Evolutionary conservation across 768 basidiomycete genomes (phyloP).

Genomic region (Kwoniella bestiolae): DNA sequence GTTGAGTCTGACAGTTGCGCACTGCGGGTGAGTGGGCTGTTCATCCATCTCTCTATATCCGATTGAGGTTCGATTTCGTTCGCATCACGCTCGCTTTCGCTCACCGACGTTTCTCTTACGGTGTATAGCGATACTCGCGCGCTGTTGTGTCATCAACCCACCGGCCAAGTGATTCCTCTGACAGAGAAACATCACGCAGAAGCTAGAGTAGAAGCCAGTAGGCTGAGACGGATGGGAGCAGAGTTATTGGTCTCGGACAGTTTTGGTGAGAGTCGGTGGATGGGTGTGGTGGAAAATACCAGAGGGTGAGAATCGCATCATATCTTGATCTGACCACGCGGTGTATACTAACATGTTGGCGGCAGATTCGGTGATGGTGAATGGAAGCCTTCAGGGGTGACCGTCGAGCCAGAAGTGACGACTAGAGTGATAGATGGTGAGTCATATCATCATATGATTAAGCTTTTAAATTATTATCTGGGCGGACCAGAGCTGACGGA

Average conservation of each 20-base stretch:
- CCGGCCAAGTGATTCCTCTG: constrained; percentile 77
- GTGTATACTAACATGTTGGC: not conserved
- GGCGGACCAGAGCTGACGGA: not conserved
- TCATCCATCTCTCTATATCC: not conserved
- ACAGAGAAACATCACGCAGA: constrained; percentile 98
- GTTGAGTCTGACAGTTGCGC: constrained; percentile 83
- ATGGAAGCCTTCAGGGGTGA: constrained; percentile 88
- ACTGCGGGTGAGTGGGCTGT: constrained; percentile 72
- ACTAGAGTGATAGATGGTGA: constrained; percentile 75
- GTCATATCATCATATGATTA: constrained; percentile 22
- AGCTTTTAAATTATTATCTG: no score
- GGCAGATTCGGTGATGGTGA: constrained; percentile 81
- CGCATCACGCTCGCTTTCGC: no score
- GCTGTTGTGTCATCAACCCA: constrained; percentile 73
- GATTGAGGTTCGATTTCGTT: no score
- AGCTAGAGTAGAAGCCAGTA: constrained; percentile 77
- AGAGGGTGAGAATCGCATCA: constrained; percentile 67
- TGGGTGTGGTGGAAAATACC: constrained; percentile 92
- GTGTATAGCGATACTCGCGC: constrained; percentile 92
- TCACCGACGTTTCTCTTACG: no score
- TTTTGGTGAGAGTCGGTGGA: constrained; percentile 88
- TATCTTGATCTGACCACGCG: not conserved
- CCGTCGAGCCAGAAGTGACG: constrained; percentile 86
- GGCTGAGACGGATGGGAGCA: constrained; percentile 84
- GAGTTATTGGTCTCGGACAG: constrained; percentile 83